phyloP scores from a whole-genome alignment of 495 filamentous ascomycete genomes.

The Penicillium simplicissimum region DNA sequence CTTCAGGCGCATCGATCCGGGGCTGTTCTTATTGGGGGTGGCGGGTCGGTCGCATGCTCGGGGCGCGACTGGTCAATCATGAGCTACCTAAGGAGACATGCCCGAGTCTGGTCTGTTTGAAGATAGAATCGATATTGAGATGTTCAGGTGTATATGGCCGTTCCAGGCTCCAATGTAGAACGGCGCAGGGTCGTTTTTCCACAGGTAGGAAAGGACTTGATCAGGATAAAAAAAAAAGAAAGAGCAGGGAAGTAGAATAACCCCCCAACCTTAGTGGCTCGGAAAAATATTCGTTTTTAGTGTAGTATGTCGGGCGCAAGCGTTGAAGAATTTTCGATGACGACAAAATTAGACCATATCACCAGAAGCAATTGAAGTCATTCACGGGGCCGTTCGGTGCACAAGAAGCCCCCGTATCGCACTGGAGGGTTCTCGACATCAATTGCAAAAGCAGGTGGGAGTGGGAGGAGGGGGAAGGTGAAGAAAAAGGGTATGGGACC shows the following conservation, averaged over 20 bases:
- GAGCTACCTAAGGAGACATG: conserved; percentile 29
- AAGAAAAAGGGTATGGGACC: conserved; percentile 14
- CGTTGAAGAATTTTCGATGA: conserved; percentile 12
- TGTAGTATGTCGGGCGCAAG: conserved; percentile 13
- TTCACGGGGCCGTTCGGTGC: neutral
- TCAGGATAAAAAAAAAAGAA: neutral
- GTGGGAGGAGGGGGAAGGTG: conserved; percentile 10
- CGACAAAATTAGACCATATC: neutral
- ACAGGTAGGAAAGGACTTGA: neutral
- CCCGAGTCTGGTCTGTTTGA: conserved; percentile 2
- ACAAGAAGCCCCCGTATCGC: neutral
- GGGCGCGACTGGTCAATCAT: conserved; percentile 25
- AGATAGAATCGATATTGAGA: neutral
- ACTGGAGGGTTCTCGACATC: neutral
- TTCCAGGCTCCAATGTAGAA: neutral
- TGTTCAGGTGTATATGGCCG: neutral
- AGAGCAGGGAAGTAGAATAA: conserved; percentile 10
- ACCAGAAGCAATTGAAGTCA: neutral
- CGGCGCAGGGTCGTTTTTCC: neutral
- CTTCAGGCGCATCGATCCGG: conserved; percentile 27
- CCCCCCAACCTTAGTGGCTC: conserved; percentile 12
- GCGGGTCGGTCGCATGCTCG: conserved; percentile 38
- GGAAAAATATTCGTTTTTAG: conserved; percentile 20
- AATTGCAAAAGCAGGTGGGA: conserved; percentile 7
- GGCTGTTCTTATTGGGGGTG: conserved; percentile 26